Base-by-base conservation (phyloP, 345 rosid species). In the Hirschfeldia incana region DNA sequence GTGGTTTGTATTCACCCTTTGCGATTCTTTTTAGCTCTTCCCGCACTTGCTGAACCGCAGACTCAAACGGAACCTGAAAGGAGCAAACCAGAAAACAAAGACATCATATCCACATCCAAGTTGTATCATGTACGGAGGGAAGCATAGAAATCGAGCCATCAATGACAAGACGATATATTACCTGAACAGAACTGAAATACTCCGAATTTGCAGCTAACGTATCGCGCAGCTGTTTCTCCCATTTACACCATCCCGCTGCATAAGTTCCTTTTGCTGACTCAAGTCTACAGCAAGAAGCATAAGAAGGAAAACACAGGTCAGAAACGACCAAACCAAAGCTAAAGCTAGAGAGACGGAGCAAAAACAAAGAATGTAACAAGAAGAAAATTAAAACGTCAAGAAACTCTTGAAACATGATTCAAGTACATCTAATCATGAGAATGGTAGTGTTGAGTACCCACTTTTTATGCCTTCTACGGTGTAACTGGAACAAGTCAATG, bases 251-350 rank as follows among this genome's bases (percentile, higher is more conserved):
- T 76, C 90, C 94, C 70, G 81, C 83, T 65, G 84, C 86, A 75
- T 88, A 95, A 44, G 93, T 65, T 63, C 96, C 97, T 80, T 93
- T 90, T 29, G 87, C 82, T 15, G 98, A 84, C 65, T 93, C 99
- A 87, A 85, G 84, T 80, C 99, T 95, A 79, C 51, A 10, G 6
- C 58, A 70, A 62, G 72, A 32, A 72, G 29, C 73, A 39, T 65
- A 17, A 16, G 36, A 59, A 42, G 65, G 70, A 72, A 80, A 37
- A 37, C 63, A 37, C 29, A 30, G 15, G 53, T 69, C 42, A 75
- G 36, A 27, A 80, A 33, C n/a, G 49, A 15, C 11, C 29, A 78
- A 71, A 72, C 60, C 6, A 3, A 65, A 72, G 34, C 60, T 58
- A 39, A 6, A 13, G 12, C 64, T 67, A 33, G 51, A 70, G 36